Percentiles rank a stretch among this genome's conserved stretches.
Evolutionary conservation across 805 yeast genomes (phyloP).

Genomic region (Lipomyces starkeyi): DNA sequence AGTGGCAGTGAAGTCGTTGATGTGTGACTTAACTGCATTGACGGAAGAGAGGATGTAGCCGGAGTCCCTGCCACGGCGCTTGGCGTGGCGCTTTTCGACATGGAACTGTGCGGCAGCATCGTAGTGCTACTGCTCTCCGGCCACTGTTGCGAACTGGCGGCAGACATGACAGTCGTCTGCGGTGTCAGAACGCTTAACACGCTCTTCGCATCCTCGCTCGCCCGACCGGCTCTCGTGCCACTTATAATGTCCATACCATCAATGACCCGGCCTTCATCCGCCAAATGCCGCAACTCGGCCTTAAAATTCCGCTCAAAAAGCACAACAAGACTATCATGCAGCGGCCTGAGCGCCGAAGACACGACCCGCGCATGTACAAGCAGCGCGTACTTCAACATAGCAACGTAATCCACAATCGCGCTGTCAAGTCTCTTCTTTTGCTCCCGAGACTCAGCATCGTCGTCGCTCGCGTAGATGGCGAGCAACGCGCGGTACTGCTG

Average conservation of each 20-base stretch:
- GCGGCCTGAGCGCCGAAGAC: conserved; percentile 59
- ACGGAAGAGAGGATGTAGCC: not conserved
- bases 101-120: not conserved
- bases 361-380: conserved; percentile 70
- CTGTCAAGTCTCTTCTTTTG: conserved; percentile 16
- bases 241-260: not conserved
- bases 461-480: conserved; percentile 10
- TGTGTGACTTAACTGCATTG: not conserved
- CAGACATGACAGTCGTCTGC: conserved; percentile 3
- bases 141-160: not conserved
- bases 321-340: conserved; percentile 70
- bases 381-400: conserved; percentile 68
- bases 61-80: not conserved
- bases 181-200: not conserved
- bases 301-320: conserved; percentile 71
- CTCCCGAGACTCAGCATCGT: conserved; percentile 8
- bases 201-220: conserved; percentile 1
- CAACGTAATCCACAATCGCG: conserved; percentile 58
- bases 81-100: not conserved
- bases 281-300: conserved; percentile 56
- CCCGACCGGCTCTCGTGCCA: not conserved
- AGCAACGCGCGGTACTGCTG: conserved; percentile 79
- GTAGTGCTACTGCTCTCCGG: not conserved
- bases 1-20: not conserved
- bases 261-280: conserved; percentile 22